Evolutionary conservation across 805 yeast species (phyloP).

Genomic region (Metschnikowia noctiluminum): DNA sequence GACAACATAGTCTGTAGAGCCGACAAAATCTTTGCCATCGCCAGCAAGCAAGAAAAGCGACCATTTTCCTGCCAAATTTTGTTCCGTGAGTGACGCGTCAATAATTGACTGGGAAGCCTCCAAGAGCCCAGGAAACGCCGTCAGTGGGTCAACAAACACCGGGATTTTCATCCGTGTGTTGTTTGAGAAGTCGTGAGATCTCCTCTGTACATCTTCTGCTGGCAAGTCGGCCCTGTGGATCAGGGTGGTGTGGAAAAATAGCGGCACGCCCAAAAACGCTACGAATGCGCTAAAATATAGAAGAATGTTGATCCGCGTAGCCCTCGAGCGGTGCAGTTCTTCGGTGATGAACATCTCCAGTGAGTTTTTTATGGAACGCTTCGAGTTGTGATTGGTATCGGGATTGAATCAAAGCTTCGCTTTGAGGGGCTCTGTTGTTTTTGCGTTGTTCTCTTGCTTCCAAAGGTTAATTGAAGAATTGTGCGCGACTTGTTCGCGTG

Average conservation of each 20-base stretch:
- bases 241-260: slow-evolving; percentile 59
- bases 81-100: slow-evolving; percentile 25
- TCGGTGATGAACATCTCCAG: slow-evolving; percentile 7
- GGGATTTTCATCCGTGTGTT: slow-evolving; percentile 38
- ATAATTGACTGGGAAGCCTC: slow-evolving; percentile 35
- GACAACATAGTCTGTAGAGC: slow-evolving; percentile 36
- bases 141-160: slow-evolving; percentile 32
- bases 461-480: too few species aligned
- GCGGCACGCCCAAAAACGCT: slow-evolving; percentile 48
- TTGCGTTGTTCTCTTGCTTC: too few species aligned
- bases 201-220: slow-evolving; percentile 34
- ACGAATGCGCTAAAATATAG: slow-evolving; percentile 18
- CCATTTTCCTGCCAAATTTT: slow-evolving; percentile 27
- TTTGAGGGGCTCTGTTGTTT: too few species aligned
- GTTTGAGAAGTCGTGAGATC: slow-evolving; percentile 22
- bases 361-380: too few species aligned
- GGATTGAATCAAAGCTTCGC: too few species aligned
- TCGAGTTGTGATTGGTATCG: too few species aligned
- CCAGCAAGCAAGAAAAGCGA: slow-evolving; percentile 23
- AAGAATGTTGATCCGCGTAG: slow-evolving; percentile 11
- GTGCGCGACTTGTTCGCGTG: too few species aligned
- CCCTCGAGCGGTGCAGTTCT: slow-evolving; percentile 10
- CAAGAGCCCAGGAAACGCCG: slow-evolving; percentile 30
- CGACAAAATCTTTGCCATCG: slow-evolving; percentile 13
- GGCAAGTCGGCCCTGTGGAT: slow-evolving; percentile 64